These are phyloP conservation scores for Gastroboletus turbinatus DNA, from an alignment of 1,284 basidiomycete genomes.

Conservation along the genomic window DNA sequence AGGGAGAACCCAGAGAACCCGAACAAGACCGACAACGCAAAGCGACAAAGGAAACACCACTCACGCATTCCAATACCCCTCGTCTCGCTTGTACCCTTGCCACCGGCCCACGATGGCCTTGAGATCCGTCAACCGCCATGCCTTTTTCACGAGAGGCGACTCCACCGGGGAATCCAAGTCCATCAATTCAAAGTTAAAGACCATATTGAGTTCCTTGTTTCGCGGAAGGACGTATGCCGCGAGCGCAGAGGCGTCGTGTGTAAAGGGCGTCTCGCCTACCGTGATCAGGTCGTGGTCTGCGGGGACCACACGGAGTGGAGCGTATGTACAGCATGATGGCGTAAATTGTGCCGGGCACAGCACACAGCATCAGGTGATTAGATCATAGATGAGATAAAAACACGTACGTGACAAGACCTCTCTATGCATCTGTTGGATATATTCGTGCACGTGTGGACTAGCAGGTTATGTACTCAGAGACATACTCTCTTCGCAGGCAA, in stretches of 20 bases:
- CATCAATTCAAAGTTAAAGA: constrained; percentile 67
- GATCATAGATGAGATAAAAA: constrained; percentile 11
- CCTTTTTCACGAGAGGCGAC: constrained; percentile 41
- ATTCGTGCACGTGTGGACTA: constrained; percentile 67
- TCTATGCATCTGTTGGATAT: constrained; percentile 62
- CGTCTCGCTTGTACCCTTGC: constrained; percentile 56
- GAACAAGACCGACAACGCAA: neutral
- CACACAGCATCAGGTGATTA: constrained; percentile 16
- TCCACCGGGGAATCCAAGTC: constrained; percentile 50
- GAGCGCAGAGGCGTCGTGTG: constrained; percentile 49
- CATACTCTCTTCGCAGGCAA: constrained; percentile 17
- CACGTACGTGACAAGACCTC: constrained; percentile 58
- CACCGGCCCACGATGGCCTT: constrained; percentile 57
- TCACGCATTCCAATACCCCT: constrained; percentile 67
- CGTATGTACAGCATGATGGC: neutral
- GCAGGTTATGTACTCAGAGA: neutral
- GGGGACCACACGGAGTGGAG: constrained; percentile 1
- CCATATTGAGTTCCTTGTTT: constrained; percentile 67
- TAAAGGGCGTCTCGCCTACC: constrained; percentile 67
- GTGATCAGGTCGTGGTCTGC: constrained; percentile 58
- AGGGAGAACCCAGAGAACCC: neutral
- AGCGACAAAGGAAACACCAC: constrained; percentile 18
- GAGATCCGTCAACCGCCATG: constrained; percentile 58
- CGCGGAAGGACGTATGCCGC: constrained; percentile 59
- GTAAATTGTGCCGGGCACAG: neutral